A percentile compares a stretch with the other conserved stretches of the same genome.
Evolutionary conservation across 352 stramenopile species (phyloP).

Genomic region (Pythium folliculosum): DNA sequence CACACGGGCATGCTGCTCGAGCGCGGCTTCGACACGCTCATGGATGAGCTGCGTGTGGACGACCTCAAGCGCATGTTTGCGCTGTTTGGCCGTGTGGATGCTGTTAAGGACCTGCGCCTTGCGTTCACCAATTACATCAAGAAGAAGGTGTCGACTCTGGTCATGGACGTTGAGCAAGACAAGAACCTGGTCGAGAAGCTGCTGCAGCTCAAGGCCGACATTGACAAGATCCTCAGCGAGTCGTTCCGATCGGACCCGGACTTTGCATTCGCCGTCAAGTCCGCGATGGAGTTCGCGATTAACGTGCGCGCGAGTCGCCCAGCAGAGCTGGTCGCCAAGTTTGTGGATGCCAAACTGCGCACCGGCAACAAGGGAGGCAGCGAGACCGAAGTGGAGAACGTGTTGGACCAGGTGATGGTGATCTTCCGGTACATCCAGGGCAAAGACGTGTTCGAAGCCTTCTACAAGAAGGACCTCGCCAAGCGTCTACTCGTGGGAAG

Average conservation of each 20-base stretch:
- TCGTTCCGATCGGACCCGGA: slow-evolving; percentile 75
- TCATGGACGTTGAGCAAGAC: slow-evolving; percentile 82
- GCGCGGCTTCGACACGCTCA: slow-evolving; percentile 84
- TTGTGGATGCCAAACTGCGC: slow-evolving; percentile 88
- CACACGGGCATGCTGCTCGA: slow-evolving; percentile 85
- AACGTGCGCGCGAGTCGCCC: slow-evolving; percentile 85
- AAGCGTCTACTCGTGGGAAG: slow-evolving; percentile 95
- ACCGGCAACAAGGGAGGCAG: slow-evolving; percentile 83
- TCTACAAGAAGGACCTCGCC: slow-evolving; percentile 98
- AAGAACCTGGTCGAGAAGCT: slow-evolving; percentile 91
- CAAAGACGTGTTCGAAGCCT: slow-evolving; percentile 99
- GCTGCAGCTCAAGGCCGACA: slow-evolving; percentile 80
- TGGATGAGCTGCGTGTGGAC: slow-evolving; percentile 78
- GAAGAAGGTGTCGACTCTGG: slow-evolving; percentile 71
- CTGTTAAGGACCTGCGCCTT: slow-evolving; percentile 63
- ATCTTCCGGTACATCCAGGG: slow-evolving; percentile 96
- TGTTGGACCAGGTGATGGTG: slow-evolving; percentile 92
- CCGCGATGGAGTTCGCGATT: slow-evolving; percentile 89
- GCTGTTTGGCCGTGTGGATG: slow-evolving; percentile 76
- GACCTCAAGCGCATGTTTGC: slow-evolving; percentile 89
- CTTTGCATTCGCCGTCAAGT: slow-evolving; percentile 85
- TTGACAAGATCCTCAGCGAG: slow-evolving; percentile 76
- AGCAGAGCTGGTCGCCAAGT: slow-evolving; percentile 92
- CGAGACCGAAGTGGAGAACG: slow-evolving; percentile 85
- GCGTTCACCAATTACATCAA: slow-evolving; percentile 75